A percentile compares a stretch with the other conserved stretches of the same genome.
Evolutionary conservation across 768 basidiomycete species (phyloP).

Genomic region (Phlebiopsis flavidoalba): DNA sequence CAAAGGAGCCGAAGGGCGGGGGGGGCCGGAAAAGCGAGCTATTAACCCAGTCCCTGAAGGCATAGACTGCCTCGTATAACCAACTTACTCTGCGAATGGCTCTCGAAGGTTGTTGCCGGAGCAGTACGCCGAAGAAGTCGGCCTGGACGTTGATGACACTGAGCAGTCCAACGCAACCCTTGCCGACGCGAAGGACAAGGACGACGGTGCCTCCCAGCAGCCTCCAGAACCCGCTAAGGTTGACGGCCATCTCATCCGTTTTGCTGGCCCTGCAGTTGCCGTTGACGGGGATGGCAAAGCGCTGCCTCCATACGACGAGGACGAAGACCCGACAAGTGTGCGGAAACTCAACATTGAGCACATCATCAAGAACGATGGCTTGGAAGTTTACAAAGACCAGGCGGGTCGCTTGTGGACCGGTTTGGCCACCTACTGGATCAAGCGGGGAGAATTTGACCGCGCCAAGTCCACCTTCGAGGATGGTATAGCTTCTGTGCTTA

Average conservation of each 20-base stretch:
- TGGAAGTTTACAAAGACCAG: slow-evolving; percentile 91
- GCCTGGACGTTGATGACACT: slow-evolving; percentile 78
- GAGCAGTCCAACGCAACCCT: slow-evolving; percentile 46
- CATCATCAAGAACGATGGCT: slow-evolving; percentile 81
- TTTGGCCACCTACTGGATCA: slow-evolving; percentile 97
- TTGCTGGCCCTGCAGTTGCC: slow-evolving; percentile 60
- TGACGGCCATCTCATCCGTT: slow-evolving; percentile 62
- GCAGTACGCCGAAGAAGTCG: slow-evolving; percentile 87
- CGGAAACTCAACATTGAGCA: slow-evolving; percentile 80
- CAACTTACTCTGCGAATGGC: slow-evolving; percentile 89
- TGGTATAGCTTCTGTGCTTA: slow-evolving; percentile 79
- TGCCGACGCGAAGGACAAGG: slow-evolving; percentile 43
- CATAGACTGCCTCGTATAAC: slow-evolving; percentile 93
- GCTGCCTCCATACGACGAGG: slow-evolving; percentile 60
- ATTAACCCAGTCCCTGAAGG: slow-evolving; percentile 85
- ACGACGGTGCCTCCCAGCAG: slow-evolving; percentile 19
- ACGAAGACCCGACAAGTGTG: slow-evolving; percentile 72
- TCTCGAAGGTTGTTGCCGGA: slow-evolving; percentile 93
- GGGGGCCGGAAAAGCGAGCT: no score
- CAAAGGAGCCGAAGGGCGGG: slow-evolving; percentile 75
- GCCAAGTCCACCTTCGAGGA: slow-evolving; percentile 85
- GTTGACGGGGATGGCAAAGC: slow-evolving; percentile 45
- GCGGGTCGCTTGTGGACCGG: slow-evolving; percentile 96
- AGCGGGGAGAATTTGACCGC: slow-evolving; percentile 90
- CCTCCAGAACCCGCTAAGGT: slow-evolving; percentile 38